Percentiles rank a stretch among this genome's conserved stretches.
Evolutionary conservation across 257 asterid genomes (phyloP).

Genomic region (Nicotiana paniculata): DNA sequence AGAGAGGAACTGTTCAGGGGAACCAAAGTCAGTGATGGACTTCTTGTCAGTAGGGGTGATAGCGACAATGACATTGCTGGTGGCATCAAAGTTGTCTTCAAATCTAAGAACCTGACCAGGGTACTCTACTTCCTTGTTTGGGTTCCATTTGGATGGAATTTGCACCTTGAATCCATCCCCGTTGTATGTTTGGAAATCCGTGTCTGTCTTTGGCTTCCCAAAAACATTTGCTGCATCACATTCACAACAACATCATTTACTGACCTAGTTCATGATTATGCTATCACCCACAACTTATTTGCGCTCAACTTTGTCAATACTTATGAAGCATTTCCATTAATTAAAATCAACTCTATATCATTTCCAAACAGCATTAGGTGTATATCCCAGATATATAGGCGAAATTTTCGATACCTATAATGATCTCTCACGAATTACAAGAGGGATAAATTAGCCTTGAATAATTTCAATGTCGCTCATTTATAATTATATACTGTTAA

Average conservation of each 20-base stretch:
- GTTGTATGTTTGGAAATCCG: slow-evolving; percentile 42
- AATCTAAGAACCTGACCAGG: slow-evolving; percentile 74
- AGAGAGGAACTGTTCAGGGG: slow-evolving; percentile 69
- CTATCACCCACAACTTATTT: too few relatives aligned
- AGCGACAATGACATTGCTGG: slow-evolving; percentile 49
- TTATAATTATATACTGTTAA: background rate
- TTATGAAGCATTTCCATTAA: too few relatives aligned
- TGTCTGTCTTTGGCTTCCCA: slow-evolving; percentile 66
- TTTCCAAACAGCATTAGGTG: background rate
- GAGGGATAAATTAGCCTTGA: background rate
- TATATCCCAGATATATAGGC: background rate
- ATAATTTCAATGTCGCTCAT: background rate
- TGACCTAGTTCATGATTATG: too few relatives aligned
- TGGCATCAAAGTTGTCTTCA: slow-evolving; percentile 82
- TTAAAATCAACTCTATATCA: background rate
- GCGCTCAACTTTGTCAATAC: too few relatives aligned
- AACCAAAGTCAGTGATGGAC: slow-evolving; percentile 64
- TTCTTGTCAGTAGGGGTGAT: slow-evolving; percentile 68
- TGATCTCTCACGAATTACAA: background rate
- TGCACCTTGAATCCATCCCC: slow-evolving; percentile 55
- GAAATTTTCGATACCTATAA: background rate
- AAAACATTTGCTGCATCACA: slow-evolving; percentile 64
- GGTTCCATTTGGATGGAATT: slow-evolving; percentile 75
- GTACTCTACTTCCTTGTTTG: slow-evolving; percentile 58
- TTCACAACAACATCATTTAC: too few relatives aligned